A percentile compares a stretch with the other conserved stretches of the same genome.
These are phyloP conservation scores for Mycogone perniciosa DNA, from an alignment of 2,329 filamentous ascomycete species.

Conservation along the genomic window DNA sequence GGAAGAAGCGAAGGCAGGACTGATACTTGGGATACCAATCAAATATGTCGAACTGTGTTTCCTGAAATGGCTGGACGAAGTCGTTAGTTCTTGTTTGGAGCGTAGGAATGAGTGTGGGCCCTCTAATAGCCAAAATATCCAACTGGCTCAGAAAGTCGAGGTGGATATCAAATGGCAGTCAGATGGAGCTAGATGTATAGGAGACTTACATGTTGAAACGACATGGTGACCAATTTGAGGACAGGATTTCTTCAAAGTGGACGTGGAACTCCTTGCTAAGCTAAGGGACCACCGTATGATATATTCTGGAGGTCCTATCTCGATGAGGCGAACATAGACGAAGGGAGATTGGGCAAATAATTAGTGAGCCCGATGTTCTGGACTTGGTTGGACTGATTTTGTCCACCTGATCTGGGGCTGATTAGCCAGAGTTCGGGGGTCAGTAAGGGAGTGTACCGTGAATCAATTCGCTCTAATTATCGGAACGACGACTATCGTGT, in stretches of 20 bases:
- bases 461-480: neutral
- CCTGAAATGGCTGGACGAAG: conserved; percentile 36
- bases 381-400: neutral
- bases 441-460: neutral
- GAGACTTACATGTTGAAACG: conserved; percentile 13
- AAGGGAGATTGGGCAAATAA: neutral
- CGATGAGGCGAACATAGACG: neutral
- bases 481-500: neutral
- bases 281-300: neutral
- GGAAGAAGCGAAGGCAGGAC: conserved; percentile 83
- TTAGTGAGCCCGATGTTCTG: neutral
- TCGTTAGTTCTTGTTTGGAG: neutral
- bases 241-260: neutral
- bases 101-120: neutral
- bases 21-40: conserved; percentile 91
- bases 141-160: neutral
- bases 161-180: neutral
- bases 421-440: neutral
- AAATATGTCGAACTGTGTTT: conserved; percentile 67
- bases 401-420: neutral
- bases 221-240: neutral
- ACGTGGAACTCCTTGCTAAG: neutral
- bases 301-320: no score
- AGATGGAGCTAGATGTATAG: neutral
- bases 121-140: neutral